These are phyloP conservation scores for Penicillium herquei DNA, from an alignment of 495 filamentous ascomycete genomes.

Conservation along the genomic window DNA sequence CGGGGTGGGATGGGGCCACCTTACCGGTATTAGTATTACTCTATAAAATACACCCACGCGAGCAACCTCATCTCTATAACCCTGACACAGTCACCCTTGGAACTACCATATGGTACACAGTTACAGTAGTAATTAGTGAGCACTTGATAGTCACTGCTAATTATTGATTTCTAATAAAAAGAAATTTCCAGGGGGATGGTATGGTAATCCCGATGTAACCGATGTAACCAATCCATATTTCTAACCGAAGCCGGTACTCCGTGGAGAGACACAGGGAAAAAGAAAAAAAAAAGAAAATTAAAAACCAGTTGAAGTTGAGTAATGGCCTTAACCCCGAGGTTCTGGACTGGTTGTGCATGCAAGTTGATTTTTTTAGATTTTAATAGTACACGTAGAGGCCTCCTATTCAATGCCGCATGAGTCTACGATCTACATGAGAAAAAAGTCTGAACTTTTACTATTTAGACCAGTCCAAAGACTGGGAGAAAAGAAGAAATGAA, in stretches of 20 bases:
- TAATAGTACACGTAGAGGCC: no score
- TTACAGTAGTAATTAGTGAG: no score
- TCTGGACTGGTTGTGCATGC: not conserved
- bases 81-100: no score
- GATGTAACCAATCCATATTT: not conserved
- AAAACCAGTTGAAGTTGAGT: not conserved
- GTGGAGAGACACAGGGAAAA: not conserved
- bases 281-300: not conserved
- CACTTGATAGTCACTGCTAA: no score
- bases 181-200: not conserved
- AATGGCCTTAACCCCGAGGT: conserved; percentile 1
- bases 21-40: no score
- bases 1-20: no score
- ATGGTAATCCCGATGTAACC: conserved; percentile 10
- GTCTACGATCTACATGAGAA: not conserved
- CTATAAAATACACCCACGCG: no score
- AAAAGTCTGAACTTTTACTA: not conserved
- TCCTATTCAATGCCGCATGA: not conserved
- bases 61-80: no score
- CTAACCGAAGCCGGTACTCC: conserved; percentile 4
- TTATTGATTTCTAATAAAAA: conserved; percentile 1
- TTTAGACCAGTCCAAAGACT: not conserved
- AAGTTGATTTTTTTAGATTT: not conserved
- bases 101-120: no score
- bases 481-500: not conserved